These are phyloP conservation scores for Hymenoscyphus fraxineus DNA, from an alignment of 2,329 filamentous ascomycete genomes.

Conservation along the genomic window DNA sequence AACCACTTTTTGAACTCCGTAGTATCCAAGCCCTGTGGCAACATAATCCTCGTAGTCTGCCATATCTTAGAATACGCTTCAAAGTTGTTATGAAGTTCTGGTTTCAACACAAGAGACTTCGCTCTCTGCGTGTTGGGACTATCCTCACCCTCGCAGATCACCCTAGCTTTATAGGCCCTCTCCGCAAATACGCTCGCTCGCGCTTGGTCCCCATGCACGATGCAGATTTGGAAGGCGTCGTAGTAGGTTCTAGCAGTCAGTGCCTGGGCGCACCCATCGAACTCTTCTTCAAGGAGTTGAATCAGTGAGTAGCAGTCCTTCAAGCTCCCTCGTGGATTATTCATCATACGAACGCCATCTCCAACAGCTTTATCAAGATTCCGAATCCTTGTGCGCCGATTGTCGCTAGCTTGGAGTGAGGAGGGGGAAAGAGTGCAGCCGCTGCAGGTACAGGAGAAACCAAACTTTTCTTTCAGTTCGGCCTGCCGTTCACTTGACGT, in stretches of 20 bases:
- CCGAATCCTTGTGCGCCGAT: constrained; percentile 30
- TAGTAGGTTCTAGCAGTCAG: constrained; percentile 37
- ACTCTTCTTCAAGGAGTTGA: constrained; percentile 26
- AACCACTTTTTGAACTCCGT: too few relatives aligned
- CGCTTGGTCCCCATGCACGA: constrained; percentile 41
- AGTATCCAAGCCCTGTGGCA: too few relatives aligned
- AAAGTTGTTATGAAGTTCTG: too few relatives aligned
- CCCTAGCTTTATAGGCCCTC: constrained; percentile 33
- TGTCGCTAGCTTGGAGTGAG: constrained; percentile 33
- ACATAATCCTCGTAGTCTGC: too few relatives aligned
- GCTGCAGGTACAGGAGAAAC: constrained; percentile 34
- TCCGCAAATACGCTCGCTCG: constrained; percentile 41
- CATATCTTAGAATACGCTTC: too few relatives aligned
- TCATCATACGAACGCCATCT: constrained; percentile 26
- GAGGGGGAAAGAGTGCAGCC: constrained; percentile 25
- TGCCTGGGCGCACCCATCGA: constrained; percentile 15
- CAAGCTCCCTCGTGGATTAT: constrained; percentile 28
- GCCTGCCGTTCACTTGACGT: constrained; percentile 5
- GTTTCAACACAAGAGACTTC: too few relatives aligned
- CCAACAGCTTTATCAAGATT: constrained; percentile 35
- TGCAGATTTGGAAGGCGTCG: constrained; percentile 40
- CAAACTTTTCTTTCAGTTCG: constrained; percentile 34
- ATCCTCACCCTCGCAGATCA: constrained; percentile 39
- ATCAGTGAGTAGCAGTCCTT: constrained; percentile 25
- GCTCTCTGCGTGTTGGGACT: constrained; percentile 30